Conservation (phyloP, 306 rosid genomes). For the Fagus crenata region DNA sequence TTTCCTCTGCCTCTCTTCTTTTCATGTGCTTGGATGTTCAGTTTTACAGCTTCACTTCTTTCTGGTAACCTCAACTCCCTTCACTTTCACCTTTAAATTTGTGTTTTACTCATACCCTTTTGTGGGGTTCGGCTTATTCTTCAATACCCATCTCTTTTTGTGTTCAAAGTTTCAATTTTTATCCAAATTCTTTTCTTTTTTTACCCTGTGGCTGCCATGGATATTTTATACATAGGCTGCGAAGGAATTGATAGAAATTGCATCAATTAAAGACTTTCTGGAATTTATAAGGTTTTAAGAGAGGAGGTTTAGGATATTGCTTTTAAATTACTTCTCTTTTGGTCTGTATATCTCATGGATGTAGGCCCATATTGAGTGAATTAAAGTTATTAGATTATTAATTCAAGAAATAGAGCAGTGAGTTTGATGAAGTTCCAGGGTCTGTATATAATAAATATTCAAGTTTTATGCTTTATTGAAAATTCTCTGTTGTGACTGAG, state of each 20-base stretch:
- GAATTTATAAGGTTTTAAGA: not conserved
- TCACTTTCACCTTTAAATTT: not conserved
- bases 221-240: not conserved
- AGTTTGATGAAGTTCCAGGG: not conserved
- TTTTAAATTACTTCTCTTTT: not conserved
- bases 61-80: constrained; percentile 53
- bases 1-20: constrained; percentile 84
- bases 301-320: not conserved
- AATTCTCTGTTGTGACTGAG: not conserved
- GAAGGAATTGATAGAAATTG: not conserved
- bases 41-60: constrained; percentile 79
- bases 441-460: not conserved
- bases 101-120: constrained; percentile 17
- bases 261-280: not conserved
- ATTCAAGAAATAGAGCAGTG: constrained; percentile 2
- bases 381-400: not conserved
- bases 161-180: constrained; percentile 10
- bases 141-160: constrained; percentile 16
- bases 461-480: not conserved
- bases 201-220: not conserved
- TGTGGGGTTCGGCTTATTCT: constrained; percentile 3
- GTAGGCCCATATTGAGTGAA: not conserved
- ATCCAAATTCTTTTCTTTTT: not conserved
- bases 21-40: constrained; percentile 77
- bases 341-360: constrained; percentile 1